phyloP scores from a whole-genome alignment of 2,329 filamentous ascomycete genomes.

The Coniochaeta hoffmannii region DNA sequence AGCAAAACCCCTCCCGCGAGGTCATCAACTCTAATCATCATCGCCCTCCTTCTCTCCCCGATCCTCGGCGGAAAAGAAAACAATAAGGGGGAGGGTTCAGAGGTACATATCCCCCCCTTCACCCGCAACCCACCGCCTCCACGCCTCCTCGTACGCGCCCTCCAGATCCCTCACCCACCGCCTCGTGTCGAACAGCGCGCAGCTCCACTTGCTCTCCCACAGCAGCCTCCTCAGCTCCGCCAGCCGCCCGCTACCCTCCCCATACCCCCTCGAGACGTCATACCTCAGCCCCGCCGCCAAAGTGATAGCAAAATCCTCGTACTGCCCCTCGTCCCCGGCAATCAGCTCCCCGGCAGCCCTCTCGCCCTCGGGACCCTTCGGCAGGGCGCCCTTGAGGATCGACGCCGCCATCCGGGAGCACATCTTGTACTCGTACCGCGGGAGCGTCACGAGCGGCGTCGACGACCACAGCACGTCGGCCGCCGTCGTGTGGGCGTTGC shows the following conservation, averaged over 20 bases:
- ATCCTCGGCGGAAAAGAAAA: too few species aligned
- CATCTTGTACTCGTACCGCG: slow-evolving; percentile 96
- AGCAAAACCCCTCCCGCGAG: too few species aligned
- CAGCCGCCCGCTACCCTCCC: slow-evolving; percentile 59
- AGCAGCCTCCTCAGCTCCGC: slow-evolving; percentile 73
- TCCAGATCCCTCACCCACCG: slow-evolving; percentile 91
- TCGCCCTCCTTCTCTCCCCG: too few species aligned
- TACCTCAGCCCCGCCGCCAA: slow-evolving; percentile 62
- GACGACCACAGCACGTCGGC: slow-evolving; percentile 96
- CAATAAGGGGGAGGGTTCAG: too few species aligned
- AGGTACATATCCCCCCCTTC: slow-evolving; percentile 93
- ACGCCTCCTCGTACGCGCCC: slow-evolving; percentile 79
- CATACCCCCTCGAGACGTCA: slow-evolving; percentile 32
- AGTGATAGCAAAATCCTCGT: slow-evolving; percentile 68
- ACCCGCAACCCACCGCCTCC: slow-evolving; percentile 79
- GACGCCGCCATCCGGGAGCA: slow-evolving; percentile 96
- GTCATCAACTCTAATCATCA: too few species aligned
- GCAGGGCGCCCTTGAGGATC: slow-evolving; percentile 83
- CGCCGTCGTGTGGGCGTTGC: slow-evolving; percentile 95
- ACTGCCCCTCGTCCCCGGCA: slow-evolving; percentile 69
- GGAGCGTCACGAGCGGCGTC: slow-evolving; percentile 83
- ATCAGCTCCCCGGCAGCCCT: slow-evolving; percentile 69
- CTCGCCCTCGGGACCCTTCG: slow-evolving; percentile 59
- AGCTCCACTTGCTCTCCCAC: slow-evolving; percentile 77
- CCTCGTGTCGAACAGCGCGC: slow-evolving; percentile 82